Base-by-base conservation (phyloP, 768 basidiomycete genomes). In the Suillus subluteus region DNA sequence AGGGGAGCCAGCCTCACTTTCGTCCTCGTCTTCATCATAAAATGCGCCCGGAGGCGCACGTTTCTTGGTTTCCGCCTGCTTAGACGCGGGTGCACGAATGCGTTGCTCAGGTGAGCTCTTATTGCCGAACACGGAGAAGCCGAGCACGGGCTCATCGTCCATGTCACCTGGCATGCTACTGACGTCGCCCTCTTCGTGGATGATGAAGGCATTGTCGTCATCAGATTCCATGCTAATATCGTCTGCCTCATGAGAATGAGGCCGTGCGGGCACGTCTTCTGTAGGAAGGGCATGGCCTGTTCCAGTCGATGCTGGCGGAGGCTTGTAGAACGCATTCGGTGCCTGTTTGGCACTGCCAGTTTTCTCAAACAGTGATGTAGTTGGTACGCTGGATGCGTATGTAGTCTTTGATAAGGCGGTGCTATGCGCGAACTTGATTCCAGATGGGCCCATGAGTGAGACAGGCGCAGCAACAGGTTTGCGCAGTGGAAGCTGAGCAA, bases 301-400 rank as follows among this genome's bases (percentile, higher is more conserved):
- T 23, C 65, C 69, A 52, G 37, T 55, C 9, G 38, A 40, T 1
- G 74, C 63, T 13, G 76, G 69, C 4, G 86, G 83, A 0, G 88
- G 89, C 44, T 83, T 81, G 72, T 87, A 91, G 73, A 92, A 92
- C 5, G 91, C 91, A 68, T 91, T 92, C 30, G 80, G 82, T 11
- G 83, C 81, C 40, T 79, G 80, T 61, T 83, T 83, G 1, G 90
- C 88, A 32, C 82, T 83, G 21, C 82, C 81, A 2, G 71, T 62
- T 2, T 83, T 82, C 8, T 82, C 80, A 64, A 88, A 86, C 3
- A 81, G 66, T 16, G 74, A 73, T 63, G 75, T 43, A 73, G 23
- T 21, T 30, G 26, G 58, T 23, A 12, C 16, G 40, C 21, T 59
- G 16, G 58, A 59, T 41, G 58, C 61, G 66, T 2, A 68, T 32